Evolutionary conservation across 2,329 filamentous ascomycete genomes (phyloP).

Genomic region (Drechmeria coniospora): DNA sequence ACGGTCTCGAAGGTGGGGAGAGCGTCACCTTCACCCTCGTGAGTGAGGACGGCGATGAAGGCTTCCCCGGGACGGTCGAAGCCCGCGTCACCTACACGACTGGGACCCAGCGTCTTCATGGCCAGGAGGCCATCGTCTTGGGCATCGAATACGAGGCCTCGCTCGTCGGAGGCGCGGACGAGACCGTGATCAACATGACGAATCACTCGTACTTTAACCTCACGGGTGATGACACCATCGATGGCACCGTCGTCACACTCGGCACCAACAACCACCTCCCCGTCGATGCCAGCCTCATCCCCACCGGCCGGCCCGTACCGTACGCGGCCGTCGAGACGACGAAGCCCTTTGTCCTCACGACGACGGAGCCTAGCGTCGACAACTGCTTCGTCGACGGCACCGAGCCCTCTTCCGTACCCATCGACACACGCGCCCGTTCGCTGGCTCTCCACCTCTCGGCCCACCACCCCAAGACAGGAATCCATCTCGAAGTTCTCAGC

Average conservation of each 20-base stretch:
- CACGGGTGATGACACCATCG: conserved; percentile 33
- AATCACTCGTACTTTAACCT: conserved; percentile 82
- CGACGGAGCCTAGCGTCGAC: conserved; percentile 61
- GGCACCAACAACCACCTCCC: conserved; percentile 52
- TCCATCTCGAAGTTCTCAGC: conserved; percentile 76
- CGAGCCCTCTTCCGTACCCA: conserved; percentile 40
- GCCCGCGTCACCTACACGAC: conserved; percentile 65
- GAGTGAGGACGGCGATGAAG: conserved; percentile 73
- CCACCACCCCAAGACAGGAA: conserved; percentile 54
- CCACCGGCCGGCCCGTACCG: conserved; percentile 47
- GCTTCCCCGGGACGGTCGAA: conserved; percentile 76
- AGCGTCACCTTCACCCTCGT: conserved; percentile 48
- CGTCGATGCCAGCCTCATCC: conserved; percentile 59
- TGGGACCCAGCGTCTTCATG: conserved; percentile 46
- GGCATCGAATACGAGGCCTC: conserved; percentile 83
- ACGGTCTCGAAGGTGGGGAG: conserved; percentile 43
- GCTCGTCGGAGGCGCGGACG: conserved; percentile 63
- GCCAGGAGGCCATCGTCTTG: conserved; percentile 53
- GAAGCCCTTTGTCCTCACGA: conserved; percentile 56
- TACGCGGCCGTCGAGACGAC: conserved; percentile 52
- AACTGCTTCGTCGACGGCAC: conserved; percentile 74
- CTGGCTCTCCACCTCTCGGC: conserved; percentile 56
- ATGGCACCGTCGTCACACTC: conserved; percentile 51
- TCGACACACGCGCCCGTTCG: conserved; percentile 49
- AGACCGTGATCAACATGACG: conserved; percentile 84